phyloP scores from a whole-genome alignment of 108 stramenopile genomes.

The Discostella pseudostelligera region DNA sequence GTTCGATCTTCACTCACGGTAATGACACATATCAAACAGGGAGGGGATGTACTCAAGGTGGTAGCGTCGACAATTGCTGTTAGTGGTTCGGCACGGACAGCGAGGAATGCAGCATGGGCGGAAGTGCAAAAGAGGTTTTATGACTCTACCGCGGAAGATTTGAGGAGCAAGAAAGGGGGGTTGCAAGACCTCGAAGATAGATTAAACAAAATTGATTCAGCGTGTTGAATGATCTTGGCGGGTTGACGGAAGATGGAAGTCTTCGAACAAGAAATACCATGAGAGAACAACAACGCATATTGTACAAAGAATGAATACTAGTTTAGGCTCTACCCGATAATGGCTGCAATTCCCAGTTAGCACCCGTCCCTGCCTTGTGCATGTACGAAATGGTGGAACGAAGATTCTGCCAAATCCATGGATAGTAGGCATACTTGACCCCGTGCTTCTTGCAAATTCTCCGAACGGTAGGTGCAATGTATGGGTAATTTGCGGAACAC shows the following conservation, averaged over 20 bases:
- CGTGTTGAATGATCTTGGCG: slow-evolving; percentile 5
- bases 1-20: slow-evolving; percentile 54
- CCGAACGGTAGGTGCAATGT: slow-evolving; percentile 95
- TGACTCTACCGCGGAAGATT: neutral
- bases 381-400: slow-evolving; percentile 77
- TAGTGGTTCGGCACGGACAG: slow-evolving; percentile 66
- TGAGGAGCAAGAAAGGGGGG: neutral
- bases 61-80: slow-evolving; percentile 58
- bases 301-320: neutral
- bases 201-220: slow-evolving; percentile 33
- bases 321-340: slow-evolving; percentile 49
- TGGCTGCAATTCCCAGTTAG: slow-evolving; percentile 64
- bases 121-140: slow-evolving; percentile 38
- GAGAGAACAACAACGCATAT: too few relatives aligned
- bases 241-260: too few relatives aligned
- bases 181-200: slow-evolving; percentile 25
- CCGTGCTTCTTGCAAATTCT: slow-evolving; percentile 90
- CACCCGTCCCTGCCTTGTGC: slow-evolving; percentile 75
- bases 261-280: too few relatives aligned
- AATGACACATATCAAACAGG: slow-evolving; percentile 36
- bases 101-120: slow-evolving; percentile 50
- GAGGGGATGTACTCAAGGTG: slow-evolving; percentile 26
- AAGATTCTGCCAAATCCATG: slow-evolving; percentile 81
- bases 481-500: slow-evolving; percentile 93
- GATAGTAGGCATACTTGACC: slow-evolving; percentile 89